These are phyloP conservation scores for Clitoria ternatea DNA, from an alignment of 306 rosid species.

Conservation along the genomic window DNA sequence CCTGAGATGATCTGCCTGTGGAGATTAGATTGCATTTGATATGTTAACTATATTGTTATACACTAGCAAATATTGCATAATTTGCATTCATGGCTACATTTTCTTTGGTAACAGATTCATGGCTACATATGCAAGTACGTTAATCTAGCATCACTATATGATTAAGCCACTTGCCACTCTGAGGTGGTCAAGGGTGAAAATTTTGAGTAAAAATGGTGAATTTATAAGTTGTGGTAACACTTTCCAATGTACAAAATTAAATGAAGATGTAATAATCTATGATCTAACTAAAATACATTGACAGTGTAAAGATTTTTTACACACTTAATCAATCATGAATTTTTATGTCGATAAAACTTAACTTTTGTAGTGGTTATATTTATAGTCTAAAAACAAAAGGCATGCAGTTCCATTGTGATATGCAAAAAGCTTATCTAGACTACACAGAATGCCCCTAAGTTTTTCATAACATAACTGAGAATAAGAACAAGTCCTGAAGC, in stretches of 20 bases:
- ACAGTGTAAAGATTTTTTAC: too few species aligned
- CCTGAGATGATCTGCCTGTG: conserved; percentile 87
- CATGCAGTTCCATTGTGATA: background rate
- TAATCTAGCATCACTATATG: background rate
- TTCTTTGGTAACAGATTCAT: too few species aligned
- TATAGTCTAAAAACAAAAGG: background rate
- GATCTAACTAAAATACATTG: too few species aligned
- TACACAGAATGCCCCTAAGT: background rate
- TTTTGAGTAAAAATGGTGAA: background rate
- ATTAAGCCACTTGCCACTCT: background rate
- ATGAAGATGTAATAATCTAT: background rate
- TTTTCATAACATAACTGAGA: background rate
- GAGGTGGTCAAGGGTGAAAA: background rate
- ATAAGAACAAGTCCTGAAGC: background rate
- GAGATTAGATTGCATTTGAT: conserved; percentile 3
- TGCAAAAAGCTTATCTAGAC: background rate
- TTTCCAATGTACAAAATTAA: background rate
- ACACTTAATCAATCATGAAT: too few species aligned
- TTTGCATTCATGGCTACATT: too few species aligned
- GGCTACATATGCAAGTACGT: background rate
- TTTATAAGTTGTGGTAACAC: background rate
- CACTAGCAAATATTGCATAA: background rate
- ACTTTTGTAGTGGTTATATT: too few species aligned
- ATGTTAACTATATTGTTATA: background rate
- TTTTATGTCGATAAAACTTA: too few species aligned